These are phyloP conservation scores for Plasmodium berghei DNA, from an alignment of 169 alveolate genomes.

Conservation along the genomic window DNA sequence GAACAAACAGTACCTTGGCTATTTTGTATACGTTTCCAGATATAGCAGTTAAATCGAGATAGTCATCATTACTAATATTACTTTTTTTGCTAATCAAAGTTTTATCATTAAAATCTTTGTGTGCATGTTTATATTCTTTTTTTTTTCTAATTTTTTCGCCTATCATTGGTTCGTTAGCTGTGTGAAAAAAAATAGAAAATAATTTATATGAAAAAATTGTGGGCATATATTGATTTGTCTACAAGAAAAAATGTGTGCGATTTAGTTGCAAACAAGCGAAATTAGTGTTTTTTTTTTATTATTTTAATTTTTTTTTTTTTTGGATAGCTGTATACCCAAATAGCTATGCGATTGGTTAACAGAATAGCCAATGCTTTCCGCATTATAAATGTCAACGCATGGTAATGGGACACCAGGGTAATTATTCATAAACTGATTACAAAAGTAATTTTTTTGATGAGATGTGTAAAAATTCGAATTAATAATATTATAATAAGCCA, in stretches of 20 bases:
- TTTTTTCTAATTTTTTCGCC: neutral
- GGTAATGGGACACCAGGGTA: conserved; percentile 26
- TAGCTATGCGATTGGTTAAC: neutral
- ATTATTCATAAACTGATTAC: conserved; percentile 29
- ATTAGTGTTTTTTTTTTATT: conserved; percentile 1
- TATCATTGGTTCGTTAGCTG: neutral
- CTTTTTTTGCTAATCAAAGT: neutral
- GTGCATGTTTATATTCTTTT: neutral
- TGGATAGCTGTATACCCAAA: neutral
- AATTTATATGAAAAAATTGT: too few relatives aligned
- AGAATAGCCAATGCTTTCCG: neutral
- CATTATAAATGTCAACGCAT: conserved; percentile 13
- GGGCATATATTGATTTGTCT: too few relatives aligned
- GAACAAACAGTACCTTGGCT: conserved; percentile 19
- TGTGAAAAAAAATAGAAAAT: too few relatives aligned
- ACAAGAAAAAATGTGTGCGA: too few relatives aligned
- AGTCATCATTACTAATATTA: neutral
- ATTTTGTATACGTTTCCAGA: conserved; percentile 44
- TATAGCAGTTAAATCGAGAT: neutral
- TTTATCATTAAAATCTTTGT: neutral
- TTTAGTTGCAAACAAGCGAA: too few relatives aligned
- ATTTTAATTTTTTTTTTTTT: conserved; percentile 14
- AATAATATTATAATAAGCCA: conserved; percentile 26
- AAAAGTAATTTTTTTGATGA: conserved; percentile 18
- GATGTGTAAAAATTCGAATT: conserved; percentile 27